phyloP scores from a whole-genome alignment of 306 rosid species.

The Rosa chinensis region DNA sequence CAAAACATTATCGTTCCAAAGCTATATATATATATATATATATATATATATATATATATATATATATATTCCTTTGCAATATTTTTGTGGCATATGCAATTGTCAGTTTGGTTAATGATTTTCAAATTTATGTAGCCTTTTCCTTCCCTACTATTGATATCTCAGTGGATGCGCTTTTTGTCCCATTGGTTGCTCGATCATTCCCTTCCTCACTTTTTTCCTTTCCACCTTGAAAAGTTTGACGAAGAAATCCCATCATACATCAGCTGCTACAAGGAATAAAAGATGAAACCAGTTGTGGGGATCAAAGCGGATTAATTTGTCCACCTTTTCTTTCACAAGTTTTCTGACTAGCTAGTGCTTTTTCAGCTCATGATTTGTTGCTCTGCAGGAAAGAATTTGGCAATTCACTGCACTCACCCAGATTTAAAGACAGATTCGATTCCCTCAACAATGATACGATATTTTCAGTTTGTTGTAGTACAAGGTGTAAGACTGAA shows the following conservation, averaged over 20 bases:
- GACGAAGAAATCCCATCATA: not conserved
- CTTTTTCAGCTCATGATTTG: not conserved
- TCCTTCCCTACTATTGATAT: not conserved
- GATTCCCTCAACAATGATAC: constrained; percentile 7
- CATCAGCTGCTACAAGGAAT: not conserved
- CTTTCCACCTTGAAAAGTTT: not conserved
- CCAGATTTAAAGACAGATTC: not conserved
- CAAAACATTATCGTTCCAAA: too few species aligned
- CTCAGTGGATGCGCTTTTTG: not conserved
- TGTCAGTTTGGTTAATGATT: too few species aligned
- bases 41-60: too few species aligned
- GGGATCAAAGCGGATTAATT: not conserved
- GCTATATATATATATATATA: too few species aligned
- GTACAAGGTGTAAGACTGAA: constrained; percentile 40
- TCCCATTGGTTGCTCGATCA: not conserved
- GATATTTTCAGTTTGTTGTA: constrained; percentile 7
- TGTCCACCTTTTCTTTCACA: not conserved
- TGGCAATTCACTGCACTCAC: not conserved
- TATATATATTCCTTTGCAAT: too few species aligned
- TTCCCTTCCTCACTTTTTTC: not conserved
- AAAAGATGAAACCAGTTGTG: constrained; percentile 1
- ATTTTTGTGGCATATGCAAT: too few species aligned
- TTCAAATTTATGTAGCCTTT: not conserved
- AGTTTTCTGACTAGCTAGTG: not conserved
- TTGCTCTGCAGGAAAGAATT: not conserved